phyloP scores from a whole-genome alignment of 2,329 filamentous ascomycete genomes.

The Phaeomoniella chlamydospora region DNA sequence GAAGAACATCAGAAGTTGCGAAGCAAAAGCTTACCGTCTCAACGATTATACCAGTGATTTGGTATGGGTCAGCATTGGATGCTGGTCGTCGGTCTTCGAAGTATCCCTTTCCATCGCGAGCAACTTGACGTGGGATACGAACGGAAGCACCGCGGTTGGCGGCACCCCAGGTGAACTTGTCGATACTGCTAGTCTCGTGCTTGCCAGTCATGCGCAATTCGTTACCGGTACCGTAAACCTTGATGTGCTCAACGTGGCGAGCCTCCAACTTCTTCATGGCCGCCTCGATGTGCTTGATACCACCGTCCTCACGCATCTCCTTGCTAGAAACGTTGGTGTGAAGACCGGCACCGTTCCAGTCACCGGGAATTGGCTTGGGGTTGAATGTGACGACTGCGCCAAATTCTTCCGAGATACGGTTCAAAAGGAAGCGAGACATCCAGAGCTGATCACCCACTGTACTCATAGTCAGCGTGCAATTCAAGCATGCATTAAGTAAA shows the following conservation, averaged over 20 bases:
- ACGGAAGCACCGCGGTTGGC: conserved; percentile 93
- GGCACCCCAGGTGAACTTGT: conserved; percentile 85
- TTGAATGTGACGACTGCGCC: conserved; percentile 89
- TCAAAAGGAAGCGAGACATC: conserved; percentile 78
- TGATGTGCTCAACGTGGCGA: conserved; percentile 72
- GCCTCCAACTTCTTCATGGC: conserved; percentile 71
- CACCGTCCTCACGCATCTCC: conserved; percentile 78
- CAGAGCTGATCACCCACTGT: conserved; percentile 90
- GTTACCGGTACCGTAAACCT: conserved; percentile 92
- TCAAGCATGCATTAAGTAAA: conserved; percentile 3
- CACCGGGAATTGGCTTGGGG: conserved; percentile 87
- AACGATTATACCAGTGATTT: conserved; percentile 68
- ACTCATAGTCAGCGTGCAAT: conserved; percentile 16
- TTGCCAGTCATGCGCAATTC: conserved; percentile 81
- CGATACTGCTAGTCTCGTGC: conserved; percentile 89
- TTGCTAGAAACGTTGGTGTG: conserved; percentile 89
- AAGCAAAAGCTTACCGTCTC: conserved; percentile 39
- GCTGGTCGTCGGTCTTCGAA: conserved; percentile 77
- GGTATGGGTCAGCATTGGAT: conserved; percentile 78
- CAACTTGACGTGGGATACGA: conserved; percentile 75
- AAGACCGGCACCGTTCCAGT: conserved; percentile 94
- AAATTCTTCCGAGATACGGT: conserved; percentile 90
- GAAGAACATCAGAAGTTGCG: not conserved
- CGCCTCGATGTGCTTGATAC: conserved; percentile 88
- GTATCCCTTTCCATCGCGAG: conserved; percentile 84